Evolutionary conservation across 768 basidiomycete genomes (phyloP).

Genomic region (Rhizopogon vulgaris): DNA sequence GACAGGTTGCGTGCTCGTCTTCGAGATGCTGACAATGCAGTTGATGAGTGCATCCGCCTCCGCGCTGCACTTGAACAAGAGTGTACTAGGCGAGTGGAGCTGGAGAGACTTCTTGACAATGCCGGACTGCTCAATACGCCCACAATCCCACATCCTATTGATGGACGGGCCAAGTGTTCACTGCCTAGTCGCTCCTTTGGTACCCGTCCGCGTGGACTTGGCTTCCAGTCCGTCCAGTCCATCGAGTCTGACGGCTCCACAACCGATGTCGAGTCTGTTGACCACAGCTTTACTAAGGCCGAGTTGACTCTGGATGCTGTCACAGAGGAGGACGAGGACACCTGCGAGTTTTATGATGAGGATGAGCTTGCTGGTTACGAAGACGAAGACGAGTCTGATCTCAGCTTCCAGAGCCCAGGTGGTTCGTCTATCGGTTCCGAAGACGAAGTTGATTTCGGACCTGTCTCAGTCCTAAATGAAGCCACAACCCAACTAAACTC

Average conservation of each 20-base stretch:
- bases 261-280: conserved; percentile 63
- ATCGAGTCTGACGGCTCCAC: conserved; percentile 59
- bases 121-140: conserved; percentile 41
- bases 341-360: conserved; percentile 37
- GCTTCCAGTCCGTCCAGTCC: conserved; percentile 36
- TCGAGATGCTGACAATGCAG: conserved; percentile 18
- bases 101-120: conserved; percentile 49
- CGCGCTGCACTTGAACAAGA: conserved; percentile 33
- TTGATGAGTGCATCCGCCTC: conserved; percentile 22
- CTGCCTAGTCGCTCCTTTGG: conserved; percentile 18
- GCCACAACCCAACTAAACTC: conserved; percentile 1
- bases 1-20: conserved; percentile 24
- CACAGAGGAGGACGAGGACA: conserved; percentile 41
- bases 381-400: conserved; percentile 58
- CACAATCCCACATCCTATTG: conserved; percentile 20
- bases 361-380: conserved; percentile 62
- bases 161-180: conserved; percentile 8
- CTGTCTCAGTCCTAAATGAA: conserved; percentile 16
- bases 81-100: conserved; percentile 33
- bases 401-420: conserved; percentile 34
- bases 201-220: conserved; percentile 39
- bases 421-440: conserved; percentile 52
- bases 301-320: conserved; percentile 51
- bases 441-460: conserved; percentile 34
- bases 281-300: conserved; percentile 35